Conservation (phyloP, 441 rosid species). For the Eutrema salsugineum region DNA sequence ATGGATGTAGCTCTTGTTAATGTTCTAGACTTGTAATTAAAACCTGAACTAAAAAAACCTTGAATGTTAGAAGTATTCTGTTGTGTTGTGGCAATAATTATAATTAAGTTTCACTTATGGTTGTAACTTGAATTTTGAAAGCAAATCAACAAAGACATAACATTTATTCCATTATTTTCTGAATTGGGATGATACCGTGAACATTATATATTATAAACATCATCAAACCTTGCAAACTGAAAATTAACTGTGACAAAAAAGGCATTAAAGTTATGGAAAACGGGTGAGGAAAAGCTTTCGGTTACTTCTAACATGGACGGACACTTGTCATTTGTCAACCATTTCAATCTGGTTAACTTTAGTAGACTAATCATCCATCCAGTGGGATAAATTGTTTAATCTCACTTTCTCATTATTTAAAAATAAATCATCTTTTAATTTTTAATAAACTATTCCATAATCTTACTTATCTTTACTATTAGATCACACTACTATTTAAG, state of each 20-base stretch:
- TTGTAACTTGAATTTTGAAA: not conserved
- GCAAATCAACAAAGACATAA: not conserved
- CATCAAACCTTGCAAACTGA: not conserved
- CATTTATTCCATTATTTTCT: not conserved
- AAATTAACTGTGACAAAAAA: not conserved
- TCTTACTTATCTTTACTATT: not conserved
- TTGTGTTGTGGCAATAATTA: no score
- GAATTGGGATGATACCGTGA: not conserved
- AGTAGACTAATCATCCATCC: not conserved
- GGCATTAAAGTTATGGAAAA: not conserved
- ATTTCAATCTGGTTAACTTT: not conserved
- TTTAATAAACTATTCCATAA: not conserved
- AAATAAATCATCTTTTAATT: not conserved
- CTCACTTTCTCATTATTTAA: not conserved
- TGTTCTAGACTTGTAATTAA: constrained; percentile 7
- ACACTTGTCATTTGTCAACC: not conserved
- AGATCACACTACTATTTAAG: not conserved
- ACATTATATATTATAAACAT: not conserved
- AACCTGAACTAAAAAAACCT: not conserved
- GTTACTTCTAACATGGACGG: no score
- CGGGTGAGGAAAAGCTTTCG: not conserved
- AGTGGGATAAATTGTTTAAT: not conserved
- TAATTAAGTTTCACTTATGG: no score
- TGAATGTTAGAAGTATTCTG: not conserved
- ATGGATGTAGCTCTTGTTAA: constrained; percentile 4